These are phyloP conservation scores for Leptosphaerulina australis DNA, from an alignment of 2,329 filamentous ascomycete genomes.

Conservation along the genomic window DNA sequence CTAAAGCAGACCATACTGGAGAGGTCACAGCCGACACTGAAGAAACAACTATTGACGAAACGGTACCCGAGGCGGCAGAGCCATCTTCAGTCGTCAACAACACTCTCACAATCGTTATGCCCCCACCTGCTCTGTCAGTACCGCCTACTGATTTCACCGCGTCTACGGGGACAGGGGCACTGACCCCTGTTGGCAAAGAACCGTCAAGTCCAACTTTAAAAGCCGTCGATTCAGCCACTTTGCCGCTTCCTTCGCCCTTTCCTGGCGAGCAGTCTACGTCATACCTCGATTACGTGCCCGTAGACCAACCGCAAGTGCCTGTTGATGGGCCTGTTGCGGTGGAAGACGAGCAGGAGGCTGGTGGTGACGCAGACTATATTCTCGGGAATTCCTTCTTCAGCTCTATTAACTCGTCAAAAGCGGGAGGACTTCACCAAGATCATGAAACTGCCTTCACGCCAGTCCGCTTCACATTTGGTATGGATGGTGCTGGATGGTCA, in stretches of 20 bases:
- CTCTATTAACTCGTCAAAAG: slow-evolving; percentile 37
- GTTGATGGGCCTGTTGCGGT: neutral
- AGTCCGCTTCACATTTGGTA: slow-evolving; percentile 45
- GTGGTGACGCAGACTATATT: slow-evolving; percentile 33
- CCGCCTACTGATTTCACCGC: slow-evolving; percentile 30
- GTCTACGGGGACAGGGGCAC: slow-evolving; percentile 20
- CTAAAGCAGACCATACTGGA: neutral
- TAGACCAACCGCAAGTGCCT: slow-evolving; percentile 4
- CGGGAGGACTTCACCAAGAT: slow-evolving; percentile 30
- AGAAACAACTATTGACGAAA: slow-evolving; percentile 9
- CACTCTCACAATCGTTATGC: slow-evolving; percentile 32
- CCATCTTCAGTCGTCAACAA: neutral
- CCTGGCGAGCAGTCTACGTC: slow-evolving; percentile 41
- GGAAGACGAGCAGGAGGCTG: slow-evolving; percentile 17
- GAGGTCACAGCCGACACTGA: neutral
- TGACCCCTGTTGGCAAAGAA: slow-evolving; percentile 42
- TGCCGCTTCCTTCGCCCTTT: slow-evolving; percentile 49
- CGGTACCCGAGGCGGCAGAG: neutral
- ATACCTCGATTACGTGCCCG: slow-evolving; percentile 36
- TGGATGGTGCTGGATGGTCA: slow-evolving; percentile 39
- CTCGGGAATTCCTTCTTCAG: slow-evolving; percentile 44
- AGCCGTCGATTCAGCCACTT: slow-evolving; percentile 43
- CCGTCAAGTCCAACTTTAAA: slow-evolving; percentile 44
- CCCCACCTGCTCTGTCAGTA: slow-evolving; percentile 38
- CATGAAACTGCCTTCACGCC: slow-evolving; percentile 47